phyloP scores from a whole-genome alignment of 2,329 filamentous ascomycete genomes.

The Bipolaris cookei region DNA sequence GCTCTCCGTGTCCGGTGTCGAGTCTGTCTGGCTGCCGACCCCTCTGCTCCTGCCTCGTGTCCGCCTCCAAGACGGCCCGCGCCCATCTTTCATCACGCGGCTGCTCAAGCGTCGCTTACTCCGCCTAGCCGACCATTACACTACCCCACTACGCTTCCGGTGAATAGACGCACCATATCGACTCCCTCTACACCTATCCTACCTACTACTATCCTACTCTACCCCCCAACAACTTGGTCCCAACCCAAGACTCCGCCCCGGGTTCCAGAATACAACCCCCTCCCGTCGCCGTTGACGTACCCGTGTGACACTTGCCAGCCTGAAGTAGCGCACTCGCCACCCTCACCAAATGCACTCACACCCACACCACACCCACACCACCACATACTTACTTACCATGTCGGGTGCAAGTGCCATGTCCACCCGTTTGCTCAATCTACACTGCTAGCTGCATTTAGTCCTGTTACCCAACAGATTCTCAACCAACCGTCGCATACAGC shows the following conservation, averaged over 20 bases:
- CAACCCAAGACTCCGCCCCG: neutral
- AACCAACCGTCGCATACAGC: no score
- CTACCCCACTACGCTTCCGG: conserved; percentile 33
- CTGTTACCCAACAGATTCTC: no score
- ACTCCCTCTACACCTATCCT: neutral
- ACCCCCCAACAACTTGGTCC: conserved; percentile 13
- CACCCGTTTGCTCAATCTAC: no score
- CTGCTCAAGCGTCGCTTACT: conserved; percentile 31
- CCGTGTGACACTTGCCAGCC: neutral
- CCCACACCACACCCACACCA: conserved; percentile 23
- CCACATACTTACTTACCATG: neutral
- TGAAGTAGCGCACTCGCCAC: conserved; percentile 15
- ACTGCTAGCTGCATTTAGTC: no score
- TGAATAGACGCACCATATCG: conserved; percentile 33
- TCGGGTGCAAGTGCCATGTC: no score
- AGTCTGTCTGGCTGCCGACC: conserved; percentile 28
- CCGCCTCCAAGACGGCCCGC: conserved; percentile 27
- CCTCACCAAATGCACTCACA: conserved; percentile 19
- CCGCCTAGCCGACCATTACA: conserved; percentile 15
- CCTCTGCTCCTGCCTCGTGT: neutral
- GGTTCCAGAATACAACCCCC: neutral
- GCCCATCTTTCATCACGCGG: conserved; percentile 30
- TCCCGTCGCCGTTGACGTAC: neutral
- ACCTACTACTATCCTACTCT: no score
- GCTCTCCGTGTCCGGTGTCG: conserved; percentile 17